Conservation (phyloP, 108 stramenopile genomes). For the Aurantiochytrium sp. region DNA sequence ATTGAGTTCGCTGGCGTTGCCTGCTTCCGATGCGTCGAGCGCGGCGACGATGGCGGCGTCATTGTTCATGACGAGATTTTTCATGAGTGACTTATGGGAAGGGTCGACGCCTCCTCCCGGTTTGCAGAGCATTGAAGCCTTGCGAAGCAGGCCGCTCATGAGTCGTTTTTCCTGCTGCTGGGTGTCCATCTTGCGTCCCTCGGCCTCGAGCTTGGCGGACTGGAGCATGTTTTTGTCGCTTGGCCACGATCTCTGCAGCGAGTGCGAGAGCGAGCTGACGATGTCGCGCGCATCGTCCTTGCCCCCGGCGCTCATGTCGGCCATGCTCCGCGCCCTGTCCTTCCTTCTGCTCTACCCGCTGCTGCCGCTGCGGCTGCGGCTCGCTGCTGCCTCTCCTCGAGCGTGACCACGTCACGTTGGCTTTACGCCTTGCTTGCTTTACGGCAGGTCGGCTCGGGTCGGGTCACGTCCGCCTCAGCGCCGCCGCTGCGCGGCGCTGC, state of each 20-base stretch:
- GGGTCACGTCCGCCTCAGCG: too few species aligned
- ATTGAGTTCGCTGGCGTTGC: neutral
- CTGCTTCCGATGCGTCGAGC: neutral
- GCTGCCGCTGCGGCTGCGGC: neutral
- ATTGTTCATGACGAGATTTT: neutral
- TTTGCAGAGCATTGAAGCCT: slow-evolving; percentile 12
- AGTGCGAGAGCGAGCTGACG: neutral
- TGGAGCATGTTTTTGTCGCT: neutral
- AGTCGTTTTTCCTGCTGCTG: neutral
- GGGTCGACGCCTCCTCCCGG: slow-evolving; percentile 5
- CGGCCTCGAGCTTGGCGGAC: neutral
- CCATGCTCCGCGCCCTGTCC: neutral
- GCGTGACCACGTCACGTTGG: neutral
- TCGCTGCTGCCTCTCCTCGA: neutral
- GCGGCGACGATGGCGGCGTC: neutral
- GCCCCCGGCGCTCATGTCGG: neutral
- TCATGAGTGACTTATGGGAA: neutral
- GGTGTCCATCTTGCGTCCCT: neutral
- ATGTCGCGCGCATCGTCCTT: neutral
- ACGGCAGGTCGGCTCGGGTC: too few species aligned
- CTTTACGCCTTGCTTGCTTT: neutral
- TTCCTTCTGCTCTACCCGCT: neutral
- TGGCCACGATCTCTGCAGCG: neutral
- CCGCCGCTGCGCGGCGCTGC: too few species aligned
- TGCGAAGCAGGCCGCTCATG: neutral